Evolutionary conservation across 2,329 filamentous ascomycete species (phyloP), one percentile per base, ranked within the genome.

Genomic region (Diaporthe citriasiana): DNA sequence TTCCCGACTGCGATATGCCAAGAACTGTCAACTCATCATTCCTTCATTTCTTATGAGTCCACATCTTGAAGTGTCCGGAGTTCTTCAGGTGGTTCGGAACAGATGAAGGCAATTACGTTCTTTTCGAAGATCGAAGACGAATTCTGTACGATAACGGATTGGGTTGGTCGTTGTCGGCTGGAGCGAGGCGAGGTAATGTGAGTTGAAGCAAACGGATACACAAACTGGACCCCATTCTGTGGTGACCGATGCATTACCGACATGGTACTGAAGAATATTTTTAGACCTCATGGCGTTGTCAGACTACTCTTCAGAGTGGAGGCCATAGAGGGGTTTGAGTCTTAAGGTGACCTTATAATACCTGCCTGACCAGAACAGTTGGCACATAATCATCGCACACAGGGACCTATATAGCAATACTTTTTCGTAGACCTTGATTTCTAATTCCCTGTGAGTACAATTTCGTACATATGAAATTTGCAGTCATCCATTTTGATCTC

Each of bases 241-340:
- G 17, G 17, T n/a, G 12, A n/a, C 10, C 19, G 10, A n/a, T 9
- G n/a, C 59, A 47, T n/a, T 17, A 19, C 59, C 30, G 7, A 35
- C 10, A 15, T 65, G 59, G 59, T 33, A 22, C 19, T 65, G 59
- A 33, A 15, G 12, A 27, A n/a, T 47, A 65, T 65, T 65, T 19
- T 35, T 35, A 35, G 27, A 50, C 45, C 60, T 66, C 42, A 38
- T 13, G 60, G 30, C 22, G 38, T 51, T 66, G 40, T n/a, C 27
- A 47, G 27, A 38, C 60, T 17, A 3, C 19, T 17, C 22, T 15
- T 27, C 3, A 9, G n/a, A 25, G 42, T 25, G 45, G 22, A 1
- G 42, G 27, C 15, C 27, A 51, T 35, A 8, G 60, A 50, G 42
- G 30, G 30, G 6, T 4, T 47, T 50, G 30, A 25, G 22, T 15